A percentile compares a stretch with the other conserved stretches of the same genome.
phyloP scores from a whole-genome alignment of 2,329 filamentous ascomycete genomes.

The Phyllosticta paracitricarpa region DNA sequence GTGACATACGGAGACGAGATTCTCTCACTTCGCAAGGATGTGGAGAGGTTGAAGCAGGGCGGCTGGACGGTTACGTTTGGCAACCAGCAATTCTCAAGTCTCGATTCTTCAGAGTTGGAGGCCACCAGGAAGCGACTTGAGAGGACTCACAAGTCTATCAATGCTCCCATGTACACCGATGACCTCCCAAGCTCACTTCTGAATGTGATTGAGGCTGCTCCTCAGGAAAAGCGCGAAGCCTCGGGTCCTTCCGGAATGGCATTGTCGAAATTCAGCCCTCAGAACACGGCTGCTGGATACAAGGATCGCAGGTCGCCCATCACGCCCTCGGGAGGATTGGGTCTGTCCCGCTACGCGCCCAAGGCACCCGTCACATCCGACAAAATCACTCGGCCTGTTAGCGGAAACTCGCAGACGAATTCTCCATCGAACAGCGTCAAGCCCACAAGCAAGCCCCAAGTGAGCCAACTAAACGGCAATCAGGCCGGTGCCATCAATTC shows the following conservation, averaged over 20 bases:
- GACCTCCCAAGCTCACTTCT: background rate
- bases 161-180: background rate
- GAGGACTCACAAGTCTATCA: background rate
- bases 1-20: background rate
- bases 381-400: background rate
- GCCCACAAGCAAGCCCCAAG: background rate
- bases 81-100: slow-evolving; percentile 2
- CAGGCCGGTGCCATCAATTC: too few species aligned
- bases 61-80: slow-evolving; percentile 15
- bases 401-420: background rate
- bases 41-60: slow-evolving; percentile 17
- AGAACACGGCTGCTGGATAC: background rate
- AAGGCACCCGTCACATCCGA: background rate
- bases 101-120: background rate
- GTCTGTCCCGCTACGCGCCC: background rate
- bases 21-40: slow-evolving; percentile 8
- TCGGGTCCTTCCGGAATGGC: background rate
- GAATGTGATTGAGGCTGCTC: background rate
- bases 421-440: background rate
- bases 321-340: background rate
- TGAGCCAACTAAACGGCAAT: too few species aligned
- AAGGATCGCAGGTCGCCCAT: background rate
- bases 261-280: background rate
- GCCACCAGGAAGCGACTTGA: background rate
- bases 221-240: background rate